phyloP scores from a whole-genome alignment of 225 moss, liverwort and hornwort genomes.

The Marchantia polymorpha region DNA sequence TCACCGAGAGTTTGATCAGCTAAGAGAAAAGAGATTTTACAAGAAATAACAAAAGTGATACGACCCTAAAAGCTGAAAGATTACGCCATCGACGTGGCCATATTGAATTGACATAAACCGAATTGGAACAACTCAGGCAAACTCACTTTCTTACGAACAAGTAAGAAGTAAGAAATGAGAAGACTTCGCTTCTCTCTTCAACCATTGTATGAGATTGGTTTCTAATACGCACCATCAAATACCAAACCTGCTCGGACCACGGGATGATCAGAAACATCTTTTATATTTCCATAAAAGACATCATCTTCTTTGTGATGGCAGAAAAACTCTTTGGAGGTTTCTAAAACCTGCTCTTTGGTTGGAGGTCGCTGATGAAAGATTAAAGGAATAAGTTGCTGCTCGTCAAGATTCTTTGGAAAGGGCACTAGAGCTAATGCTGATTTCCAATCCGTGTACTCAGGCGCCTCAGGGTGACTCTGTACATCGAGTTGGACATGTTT shows the following conservation, averaged over 20 bases:
- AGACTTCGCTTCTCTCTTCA: not conserved
- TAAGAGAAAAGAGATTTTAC: not conserved
- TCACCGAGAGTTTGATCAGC: not conserved
- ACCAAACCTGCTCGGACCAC: slow-evolving; percentile 75
- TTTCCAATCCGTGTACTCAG: not conserved
- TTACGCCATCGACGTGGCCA: no score
- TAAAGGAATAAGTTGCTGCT: slow-evolving; percentile 26
- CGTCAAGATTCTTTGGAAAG: not conserved
- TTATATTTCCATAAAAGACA: slow-evolving; percentile 71
- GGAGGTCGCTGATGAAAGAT: slow-evolving; percentile 72
- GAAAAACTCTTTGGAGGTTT: slow-evolving; percentile 41
- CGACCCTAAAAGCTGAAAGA: not conserved
- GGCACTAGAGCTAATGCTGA: not conserved
- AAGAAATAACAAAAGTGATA: not conserved
- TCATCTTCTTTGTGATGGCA: slow-evolving; percentile 52
- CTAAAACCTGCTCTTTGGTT: slow-evolving; percentile 46
- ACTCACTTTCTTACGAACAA: no score
- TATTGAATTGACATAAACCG: no score
- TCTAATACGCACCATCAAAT: slow-evolving; percentile 67
- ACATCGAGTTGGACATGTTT: not conserved
- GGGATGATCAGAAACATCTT: slow-evolving; percentile 70
- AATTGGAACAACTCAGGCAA: not conserved
- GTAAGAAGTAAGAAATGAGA: not conserved
- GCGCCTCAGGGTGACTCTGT: not conserved
- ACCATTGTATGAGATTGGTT: not conserved